Conservation (phyloP, 768 basidiomycete species). For the Auricularia sp. region DNA sequence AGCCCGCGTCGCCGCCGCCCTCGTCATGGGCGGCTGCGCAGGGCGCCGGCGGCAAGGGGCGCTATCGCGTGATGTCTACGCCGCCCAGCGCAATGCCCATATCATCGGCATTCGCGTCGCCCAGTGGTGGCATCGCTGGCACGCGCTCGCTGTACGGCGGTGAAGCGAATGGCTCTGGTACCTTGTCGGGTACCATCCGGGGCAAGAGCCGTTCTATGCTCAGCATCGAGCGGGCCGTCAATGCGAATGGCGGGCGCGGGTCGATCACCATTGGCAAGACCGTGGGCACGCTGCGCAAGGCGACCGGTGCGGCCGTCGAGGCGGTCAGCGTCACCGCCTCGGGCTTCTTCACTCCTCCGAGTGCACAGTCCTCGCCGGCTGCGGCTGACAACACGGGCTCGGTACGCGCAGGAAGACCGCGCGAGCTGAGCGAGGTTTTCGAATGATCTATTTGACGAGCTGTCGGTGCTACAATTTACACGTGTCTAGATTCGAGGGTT, state of each 20-base stretch:
- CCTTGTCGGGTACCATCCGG: constrained; percentile 26
- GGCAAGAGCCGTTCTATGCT: constrained; percentile 46
- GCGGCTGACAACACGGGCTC: neutral
- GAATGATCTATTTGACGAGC: neutral
- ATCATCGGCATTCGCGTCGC: neutral
- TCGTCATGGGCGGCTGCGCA: constrained; percentile 38
- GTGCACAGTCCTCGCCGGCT: neutral
- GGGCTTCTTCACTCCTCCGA: constrained; percentile 64
- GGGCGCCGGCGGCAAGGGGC: constrained; percentile 43
- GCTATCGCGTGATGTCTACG: neutral
- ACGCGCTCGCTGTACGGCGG: constrained; percentile 22
- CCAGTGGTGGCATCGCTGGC: constrained; percentile 14
- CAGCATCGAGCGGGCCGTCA: constrained; percentile 45
- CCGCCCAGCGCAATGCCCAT: constrained; percentile 4
- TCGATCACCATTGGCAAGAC: constrained; percentile 16
- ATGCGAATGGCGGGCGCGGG: constrained; percentile 12
- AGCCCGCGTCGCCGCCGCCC: constrained; percentile 12
- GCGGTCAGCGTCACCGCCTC: constrained; percentile 64
- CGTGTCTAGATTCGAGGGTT: neutral
- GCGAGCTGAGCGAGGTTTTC: neutral
- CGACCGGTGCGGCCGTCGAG: constrained; percentile 63
- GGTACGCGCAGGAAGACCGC: neutral
- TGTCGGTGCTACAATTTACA: neutral
- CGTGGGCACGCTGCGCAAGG: constrained; percentile 47
- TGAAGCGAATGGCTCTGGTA: constrained; percentile 17